Evolutionary conservation across 139 green algal genomes (phyloP), one percentile per base, ranked within the genome.

Genomic region (Tetradesmus lagerheimii): DNA sequence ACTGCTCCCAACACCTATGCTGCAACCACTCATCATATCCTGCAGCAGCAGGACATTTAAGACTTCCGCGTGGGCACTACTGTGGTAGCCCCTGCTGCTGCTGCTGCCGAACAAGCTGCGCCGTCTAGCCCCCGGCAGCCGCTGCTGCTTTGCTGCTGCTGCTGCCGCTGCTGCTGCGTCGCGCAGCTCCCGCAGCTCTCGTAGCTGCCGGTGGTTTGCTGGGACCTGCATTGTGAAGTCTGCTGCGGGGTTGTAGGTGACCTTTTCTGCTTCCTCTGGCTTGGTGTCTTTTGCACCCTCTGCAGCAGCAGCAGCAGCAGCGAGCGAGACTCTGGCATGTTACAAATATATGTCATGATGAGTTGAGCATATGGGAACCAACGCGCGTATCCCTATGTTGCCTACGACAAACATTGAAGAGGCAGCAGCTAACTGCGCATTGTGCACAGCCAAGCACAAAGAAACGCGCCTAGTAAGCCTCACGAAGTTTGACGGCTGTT

Each of bases 171-270:
- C 31, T 45, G 2, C 5, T 29, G 35, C 57, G 4, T 87, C 82
- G 6, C 38, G 35, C 4, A 87, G 82, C 35, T 87, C 57, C 31
- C 57, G 43, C 16, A 87, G 57, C 27, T 41, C 9, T 14, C 82
- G 77, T 1, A 83, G 77, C 18, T 53, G 77, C 38, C 38, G 38
- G 62, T 88, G 83, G 38, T 50, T 37, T 34, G 83, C 12, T 29
- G 83, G 83, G 25, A 88, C 27, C 38, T 64, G 35, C 62, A 88
- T 47, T 0, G 71, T 64, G 11, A 88, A 88, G 38, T 88, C 83
- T 67, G 62, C 38, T n/a, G 37, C 62, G 0, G 83, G 38, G 64
- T 80, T 67, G 38, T 88, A 80, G 5, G 62, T 88, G 29, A 88
- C n/a, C 11, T 77, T 53, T 2, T 80, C 27, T 20, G 39, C 83